Percentiles rank a stretch among this genome's conserved stretches.
Evolutionary conservation across 2,329 filamentous ascomycete species (phyloP).

Genomic region (Trichoderma endophyticum): DNA sequence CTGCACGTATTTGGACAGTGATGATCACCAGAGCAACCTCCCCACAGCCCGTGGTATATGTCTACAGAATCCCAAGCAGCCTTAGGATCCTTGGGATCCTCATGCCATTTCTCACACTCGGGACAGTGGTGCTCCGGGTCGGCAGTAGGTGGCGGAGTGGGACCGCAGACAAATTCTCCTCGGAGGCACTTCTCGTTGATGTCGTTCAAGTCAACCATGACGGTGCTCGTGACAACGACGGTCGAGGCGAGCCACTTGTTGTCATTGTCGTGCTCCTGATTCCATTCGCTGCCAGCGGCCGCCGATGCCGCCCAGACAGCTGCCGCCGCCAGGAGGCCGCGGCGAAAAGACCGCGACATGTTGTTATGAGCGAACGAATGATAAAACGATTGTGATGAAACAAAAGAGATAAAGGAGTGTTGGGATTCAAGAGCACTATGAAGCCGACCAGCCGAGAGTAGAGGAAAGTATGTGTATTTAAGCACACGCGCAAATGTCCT

Average conservation of each 20-base stretch:
- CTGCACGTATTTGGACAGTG: not conserved
- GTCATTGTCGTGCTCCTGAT: not conserved
- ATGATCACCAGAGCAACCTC: not conserved
- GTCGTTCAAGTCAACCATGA: conserved; percentile 5
- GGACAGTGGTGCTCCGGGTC: not conserved
- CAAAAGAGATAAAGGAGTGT: not conserved
- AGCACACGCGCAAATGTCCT: not conserved
- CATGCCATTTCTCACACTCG: not conserved
- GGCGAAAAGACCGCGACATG: conserved; percentile 13
- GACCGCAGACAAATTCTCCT: not conserved
- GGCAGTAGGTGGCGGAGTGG: not conserved
- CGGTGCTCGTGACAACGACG: conserved; percentile 4
- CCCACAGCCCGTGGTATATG: not conserved
- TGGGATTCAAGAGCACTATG: not conserved
- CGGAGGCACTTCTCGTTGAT: not conserved
- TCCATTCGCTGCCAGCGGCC: conserved; percentile 1
- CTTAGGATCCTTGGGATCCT: not conserved
- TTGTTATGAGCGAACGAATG: not conserved
- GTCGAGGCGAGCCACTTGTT: conserved; percentile 10
- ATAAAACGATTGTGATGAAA: not conserved
- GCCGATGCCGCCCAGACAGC: conserved; percentile 11
- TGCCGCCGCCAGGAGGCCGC: conserved; percentile 8
- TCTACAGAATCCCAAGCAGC: not conserved
- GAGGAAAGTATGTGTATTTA: conserved; percentile 9
- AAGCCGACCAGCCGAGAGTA: not conserved